phyloP scores from a whole-genome alignment of 192 early-diverging fungal species.

The Chytriomyces hyalinus region DNA sequence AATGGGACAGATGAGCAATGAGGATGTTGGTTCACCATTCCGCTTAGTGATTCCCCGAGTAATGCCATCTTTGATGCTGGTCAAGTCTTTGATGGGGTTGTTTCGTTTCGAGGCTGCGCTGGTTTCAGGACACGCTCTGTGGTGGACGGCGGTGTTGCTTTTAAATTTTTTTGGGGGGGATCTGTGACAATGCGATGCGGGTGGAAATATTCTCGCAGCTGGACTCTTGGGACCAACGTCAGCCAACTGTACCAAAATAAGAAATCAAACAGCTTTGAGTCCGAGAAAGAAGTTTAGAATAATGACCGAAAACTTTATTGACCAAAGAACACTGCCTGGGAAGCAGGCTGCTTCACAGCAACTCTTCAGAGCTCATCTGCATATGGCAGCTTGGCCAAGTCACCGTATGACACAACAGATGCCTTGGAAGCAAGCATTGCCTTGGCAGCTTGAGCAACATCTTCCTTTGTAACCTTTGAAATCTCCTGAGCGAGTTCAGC shows the following conservation, averaged over 20 bases:
- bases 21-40: neutral
- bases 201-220: no score
- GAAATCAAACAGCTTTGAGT: no score
- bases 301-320: no score
- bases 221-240: no score
- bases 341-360: no score
- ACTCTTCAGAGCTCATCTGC: slow-evolving; percentile 67
- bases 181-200: no score
- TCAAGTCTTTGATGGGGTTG: neutral
- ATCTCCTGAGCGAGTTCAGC: slow-evolving; percentile 67
- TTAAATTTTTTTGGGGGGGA: no score
- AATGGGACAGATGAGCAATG: neutral
- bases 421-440: slow-evolving; percentile 71
- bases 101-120: neutral
- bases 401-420: slow-evolving; percentile 79
- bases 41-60: slow-evolving; percentile 22
- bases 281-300: no score
- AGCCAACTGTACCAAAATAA: no score
- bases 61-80: slow-evolving; percentile 8
- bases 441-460: slow-evolving; percentile 68
- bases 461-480: slow-evolving; percentile 61
- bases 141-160: no score
- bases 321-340: no score
- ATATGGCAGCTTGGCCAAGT: slow-evolving; percentile 74
- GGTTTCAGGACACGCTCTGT: no score